Conservation (phyloP, 2,329 filamentous ascomycete species). For the Clarireedia sp. region DNA sequence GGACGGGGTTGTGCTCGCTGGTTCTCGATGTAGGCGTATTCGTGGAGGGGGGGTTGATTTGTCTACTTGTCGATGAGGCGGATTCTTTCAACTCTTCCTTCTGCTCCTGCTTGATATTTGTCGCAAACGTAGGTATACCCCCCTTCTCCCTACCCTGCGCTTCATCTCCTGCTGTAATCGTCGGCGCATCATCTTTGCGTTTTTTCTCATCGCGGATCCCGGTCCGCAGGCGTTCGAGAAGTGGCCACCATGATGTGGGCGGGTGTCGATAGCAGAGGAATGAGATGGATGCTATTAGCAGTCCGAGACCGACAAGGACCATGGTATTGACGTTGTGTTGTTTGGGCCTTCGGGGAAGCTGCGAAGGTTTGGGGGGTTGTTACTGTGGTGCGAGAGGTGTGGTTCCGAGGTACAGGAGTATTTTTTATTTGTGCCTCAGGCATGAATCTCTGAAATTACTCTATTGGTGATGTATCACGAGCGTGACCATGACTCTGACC, state of each 20-base stretch:
- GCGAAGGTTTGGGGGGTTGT: no score
- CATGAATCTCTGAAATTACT: no score
- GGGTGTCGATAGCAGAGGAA: slow-evolving; percentile 48
- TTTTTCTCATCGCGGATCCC: slow-evolving; percentile 4
- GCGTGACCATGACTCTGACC: no score
- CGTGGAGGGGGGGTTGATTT: no score
- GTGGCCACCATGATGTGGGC: slow-evolving; percentile 37
- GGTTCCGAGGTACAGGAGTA: no score
- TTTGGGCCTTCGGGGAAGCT: background rate
- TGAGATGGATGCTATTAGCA: slow-evolving; percentile 53
- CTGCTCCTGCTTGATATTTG: background rate
- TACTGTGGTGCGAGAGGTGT: background rate
- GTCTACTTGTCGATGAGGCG: no score
- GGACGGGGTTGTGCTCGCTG: background rate
- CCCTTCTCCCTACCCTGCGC: background rate
- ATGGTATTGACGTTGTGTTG: background rate
- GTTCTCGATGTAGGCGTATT: background rate
- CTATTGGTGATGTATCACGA: no score
- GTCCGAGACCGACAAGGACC: slow-evolving; percentile 45
- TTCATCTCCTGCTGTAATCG: background rate
- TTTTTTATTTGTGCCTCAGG: no score
- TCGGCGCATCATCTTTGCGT: slow-evolving; percentile 11
- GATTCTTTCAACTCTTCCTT: no score
- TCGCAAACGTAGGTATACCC: background rate
- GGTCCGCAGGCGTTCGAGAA: slow-evolving; percentile 29